Base-by-base conservation (phyloP, 176 grass and related monocot genomes). In the Rhipidocladum racemiflorum region DNA sequence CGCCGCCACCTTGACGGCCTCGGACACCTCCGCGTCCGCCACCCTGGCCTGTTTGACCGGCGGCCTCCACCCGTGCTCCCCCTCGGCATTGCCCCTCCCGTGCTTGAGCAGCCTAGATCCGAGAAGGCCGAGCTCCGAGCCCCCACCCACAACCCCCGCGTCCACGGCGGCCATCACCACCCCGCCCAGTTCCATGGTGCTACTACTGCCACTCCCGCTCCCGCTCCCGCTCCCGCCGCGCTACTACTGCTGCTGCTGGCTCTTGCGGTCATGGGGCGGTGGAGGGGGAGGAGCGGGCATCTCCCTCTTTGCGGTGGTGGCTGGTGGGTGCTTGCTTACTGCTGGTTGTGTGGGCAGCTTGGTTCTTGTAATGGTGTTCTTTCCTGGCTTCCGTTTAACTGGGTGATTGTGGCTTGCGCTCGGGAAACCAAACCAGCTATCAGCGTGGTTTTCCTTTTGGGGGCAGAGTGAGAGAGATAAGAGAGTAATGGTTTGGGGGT, bases 71-170 rank as follows among this genome's bases (percentile, higher is more conserved):
- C 69, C 70, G 25, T 79, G 74, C 12, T 86, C 92, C 27, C 91
- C 85, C 12, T 53, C 85, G 61, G 65, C 88, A 83, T 83, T 83
- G 67, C 68, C 70, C 77, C 90, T 91, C 24, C 84, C 94, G 67
- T 90, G 94, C 90, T 92, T 97, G 35, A 72, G 69, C 28, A 89
- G 66, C 69, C 88, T 84, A 87, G 92, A 93, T 92, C 79, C 88
- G 34, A 89, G 87, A 73, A 87, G 75, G 40, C 85, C 77, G 10
- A 74, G 76, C 38, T 95, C 93, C 40, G 27, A 25, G 43, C 72
- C 60, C 25, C 60, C 82, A 60, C 84, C 79, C 4, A 49, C 60
- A 30, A 62, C 78, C 29, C 84, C 82, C 43, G 73, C 77, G 13
- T 88, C 90, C 82, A 81, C 77, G 53, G 82, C 71, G 9, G 76